Evolutionary conservation across 371 early-diverging fungal genomes (phyloP).

Genomic region (Amoeboaphelidium protococcarum): DNA sequence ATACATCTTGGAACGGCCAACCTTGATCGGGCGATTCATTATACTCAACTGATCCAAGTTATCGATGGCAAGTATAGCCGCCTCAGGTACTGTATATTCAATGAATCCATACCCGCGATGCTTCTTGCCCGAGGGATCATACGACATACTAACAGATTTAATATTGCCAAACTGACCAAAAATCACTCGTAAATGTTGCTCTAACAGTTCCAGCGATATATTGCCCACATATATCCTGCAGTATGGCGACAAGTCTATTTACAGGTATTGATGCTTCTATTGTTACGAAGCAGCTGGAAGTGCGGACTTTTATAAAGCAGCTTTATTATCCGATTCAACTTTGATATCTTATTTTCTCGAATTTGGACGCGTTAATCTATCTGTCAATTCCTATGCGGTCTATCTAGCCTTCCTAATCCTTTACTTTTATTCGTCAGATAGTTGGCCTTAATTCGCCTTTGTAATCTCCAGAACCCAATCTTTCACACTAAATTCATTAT

Average conservation of each 20-base stretch:
- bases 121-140: slow-evolving; percentile 33
- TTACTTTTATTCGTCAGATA: slow-evolving; percentile 10
- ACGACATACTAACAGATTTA: slow-evolving; percentile 34
- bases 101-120: slow-evolving; percentile 71
- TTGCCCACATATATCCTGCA: slow-evolving; percentile 57
- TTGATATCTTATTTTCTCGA: slow-evolving; percentile 6
- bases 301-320: neutral
- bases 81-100: slow-evolving; percentile 56
- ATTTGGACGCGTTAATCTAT: slow-evolving; percentile 8
- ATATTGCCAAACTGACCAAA: slow-evolving; percentile 45
- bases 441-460: neutral
- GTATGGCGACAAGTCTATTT: slow-evolving; percentile 23
- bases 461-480: neutral
- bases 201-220: slow-evolving; percentile 43
- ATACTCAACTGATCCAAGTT: slow-evolving; percentile 29
- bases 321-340: neutral
- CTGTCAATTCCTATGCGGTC: slow-evolving; percentile 15
- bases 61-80: slow-evolving; percentile 38
- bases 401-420: slow-evolving; percentile 19
- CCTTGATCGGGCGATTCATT: slow-evolving; percentile 13
- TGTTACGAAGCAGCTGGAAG: neutral
- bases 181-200: slow-evolving; percentile 34
- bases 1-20: slow-evolving; percentile 15
- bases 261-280: slow-evolving; percentile 13
- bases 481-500: too few relatives aligned